Base-by-base conservation (phyloP, 768 basidiomycete species). In the Mycena epipterygia region DNA sequence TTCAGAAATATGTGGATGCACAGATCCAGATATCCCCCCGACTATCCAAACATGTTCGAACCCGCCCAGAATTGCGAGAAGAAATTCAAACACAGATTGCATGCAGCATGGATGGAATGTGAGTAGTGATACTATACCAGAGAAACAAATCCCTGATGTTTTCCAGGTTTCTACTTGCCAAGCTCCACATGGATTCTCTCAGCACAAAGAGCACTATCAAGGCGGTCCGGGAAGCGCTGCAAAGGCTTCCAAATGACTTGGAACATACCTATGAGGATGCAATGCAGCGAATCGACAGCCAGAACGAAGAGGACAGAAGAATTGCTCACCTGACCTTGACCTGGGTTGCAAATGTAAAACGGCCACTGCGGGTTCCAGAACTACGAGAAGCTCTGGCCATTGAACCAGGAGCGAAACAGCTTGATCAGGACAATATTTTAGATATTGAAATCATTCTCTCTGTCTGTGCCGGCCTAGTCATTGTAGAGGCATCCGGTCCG, bases 81-180 rank as follows among this genome's bases (percentile, higher is more conserved):
- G 48, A 49, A 49, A 49, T 49, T n/a, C 23, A 17, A 17, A 17
- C 17, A 25, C 6, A 49, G 16, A 49, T 49, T 25, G 16, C 4
- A 13, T 5, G 14, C 13, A 23, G 17, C n/a, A n/a, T 49, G 17
- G 48, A 49, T 25, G 48, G 48, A 49, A 49, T 49, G 48, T 49
- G n/a, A 49, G 48, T 25, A 21, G 7, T 6, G 7, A 48, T 23
- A 8, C 5, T 49, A n/a, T n/a, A n/a, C n/a, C n/a, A n/a, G n/a
- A n/a, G n/a, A n/a, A n/a, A 14, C 35, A 37, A 37, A 37, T 14
- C 35, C 14, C 7, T 37, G 35, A 30, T 30, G 2, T 49, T 23
- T 49, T 49, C 48, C 42, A 60, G 58, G 58, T 60, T 60, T 27
- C 32, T 60, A 27, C 27, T 60, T 16, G 58, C 58, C 42, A 37